A percentile compares a stretch with the other conserved stretches of the same genome.
These are phyloP conservation scores for Cladorrhinum samala DNA, from an alignment of 495 filamentous ascomycete species.

Conservation along the genomic window DNA sequence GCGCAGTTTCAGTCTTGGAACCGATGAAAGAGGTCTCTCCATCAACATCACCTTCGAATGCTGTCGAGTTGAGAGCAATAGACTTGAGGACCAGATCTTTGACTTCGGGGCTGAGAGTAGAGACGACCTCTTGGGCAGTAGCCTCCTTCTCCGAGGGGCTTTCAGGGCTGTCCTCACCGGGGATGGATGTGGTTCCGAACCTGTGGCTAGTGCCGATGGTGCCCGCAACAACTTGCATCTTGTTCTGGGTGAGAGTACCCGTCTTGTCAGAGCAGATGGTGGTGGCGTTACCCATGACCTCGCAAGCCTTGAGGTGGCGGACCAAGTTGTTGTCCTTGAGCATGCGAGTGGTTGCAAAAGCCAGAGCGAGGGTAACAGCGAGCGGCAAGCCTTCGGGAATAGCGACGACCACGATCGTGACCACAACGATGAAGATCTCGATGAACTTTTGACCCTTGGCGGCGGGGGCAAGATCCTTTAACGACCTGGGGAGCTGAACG, in stretches of 20 bases:
- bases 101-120: slow-evolving; percentile 47
- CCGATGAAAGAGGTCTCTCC: slow-evolving; percentile 70
- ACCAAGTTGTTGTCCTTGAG: slow-evolving; percentile 93
- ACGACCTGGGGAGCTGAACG: slow-evolving; percentile 49
- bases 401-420: slow-evolving; percentile 92
- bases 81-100: slow-evolving; percentile 66
- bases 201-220: slow-evolving; percentile 62
- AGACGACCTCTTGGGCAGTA: slow-evolving; percentile 25
- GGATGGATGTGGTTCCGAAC: slow-evolving; percentile 43
- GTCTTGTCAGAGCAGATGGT: slow-evolving; percentile 97
- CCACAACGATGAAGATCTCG: slow-evolving; percentile 88
- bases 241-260: slow-evolving; percentile 89
- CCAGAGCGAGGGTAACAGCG: slow-evolving; percentile 87
- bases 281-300: slow-evolving; percentile 98
- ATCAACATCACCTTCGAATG: slow-evolving; percentile 75
- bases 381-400: slow-evolving; percentile 91
- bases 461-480: slow-evolving; percentile 47
- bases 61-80: slow-evolving; percentile 80
- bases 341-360: slow-evolving; percentile 93
- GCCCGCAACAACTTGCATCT: slow-evolving; percentile 81
- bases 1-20: slow-evolving; percentile 85
- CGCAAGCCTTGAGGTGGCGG: slow-evolving; percentile 82
- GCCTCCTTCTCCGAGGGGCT: slow-evolving; percentile 20
- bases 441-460: slow-evolving; percentile 84
- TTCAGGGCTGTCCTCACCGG: slow-evolving; percentile 6